Evolutionary conservation across 2,329 filamentous ascomycete genomes (phyloP).

Genomic region (Sarocladium oryzae): DNA sequence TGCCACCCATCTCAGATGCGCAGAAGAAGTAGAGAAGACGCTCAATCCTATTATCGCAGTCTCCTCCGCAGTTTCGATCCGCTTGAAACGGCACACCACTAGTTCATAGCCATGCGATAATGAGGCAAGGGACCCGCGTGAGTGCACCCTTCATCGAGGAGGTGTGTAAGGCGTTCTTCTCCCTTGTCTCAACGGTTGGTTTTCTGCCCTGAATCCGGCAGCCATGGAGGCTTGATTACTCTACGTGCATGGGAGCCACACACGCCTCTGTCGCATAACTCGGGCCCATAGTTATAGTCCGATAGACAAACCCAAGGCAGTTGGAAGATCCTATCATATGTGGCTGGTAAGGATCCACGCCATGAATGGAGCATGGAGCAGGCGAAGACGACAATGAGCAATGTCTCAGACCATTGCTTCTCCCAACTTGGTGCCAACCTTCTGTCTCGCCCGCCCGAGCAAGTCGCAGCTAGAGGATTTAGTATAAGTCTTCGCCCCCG

Average conservation of each 20-base stretch:
- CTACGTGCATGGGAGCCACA: slow-evolving; percentile 1
- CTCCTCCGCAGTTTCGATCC: background rate
- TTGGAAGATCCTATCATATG: background rate
- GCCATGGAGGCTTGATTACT: background rate
- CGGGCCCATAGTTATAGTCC: background rate
- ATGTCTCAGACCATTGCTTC: slow-evolving; percentile 7
- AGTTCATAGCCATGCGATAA: background rate
- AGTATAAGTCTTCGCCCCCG: slow-evolving; percentile 5
- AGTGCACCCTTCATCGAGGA: background rate
- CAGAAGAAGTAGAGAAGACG: background rate
- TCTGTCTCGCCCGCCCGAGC: background rate
- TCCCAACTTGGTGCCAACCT: background rate
- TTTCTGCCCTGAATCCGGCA: background rate
- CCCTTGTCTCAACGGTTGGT: background rate
- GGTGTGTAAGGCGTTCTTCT: background rate
- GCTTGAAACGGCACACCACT: slow-evolving; percentile 4
- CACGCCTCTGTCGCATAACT: background rate
- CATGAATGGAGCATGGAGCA: background rate
- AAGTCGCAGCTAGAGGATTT: background rate
- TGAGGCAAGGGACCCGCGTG: background rate
- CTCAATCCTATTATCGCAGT: background rate
- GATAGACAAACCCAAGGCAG: background rate
- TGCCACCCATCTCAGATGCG: background rate
- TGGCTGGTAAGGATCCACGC: background rate
- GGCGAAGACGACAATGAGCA: background rate